Evolutionary conservation across 2,329 filamentous ascomycete species (phyloP).

Genomic region (Chrysoporthe puriensis): DNA sequence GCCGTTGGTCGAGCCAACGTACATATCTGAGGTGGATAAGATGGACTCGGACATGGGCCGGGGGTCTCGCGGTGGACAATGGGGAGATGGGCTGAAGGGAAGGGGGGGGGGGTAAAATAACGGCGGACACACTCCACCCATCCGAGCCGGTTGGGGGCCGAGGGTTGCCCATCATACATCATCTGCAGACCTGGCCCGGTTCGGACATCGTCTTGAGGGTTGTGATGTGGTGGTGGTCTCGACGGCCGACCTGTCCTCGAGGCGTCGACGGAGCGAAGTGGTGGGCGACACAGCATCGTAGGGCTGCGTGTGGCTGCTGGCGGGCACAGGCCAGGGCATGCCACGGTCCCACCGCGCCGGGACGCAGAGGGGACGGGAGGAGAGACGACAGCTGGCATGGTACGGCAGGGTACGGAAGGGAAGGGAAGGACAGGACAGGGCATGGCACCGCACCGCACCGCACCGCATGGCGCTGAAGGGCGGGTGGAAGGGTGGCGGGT

Average conservation of each 20-base stretch:
- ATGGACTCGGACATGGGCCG: conserved; percentile 10
- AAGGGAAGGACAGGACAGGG: neutral
- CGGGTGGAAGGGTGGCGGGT: neutral
- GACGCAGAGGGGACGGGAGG: neutral
- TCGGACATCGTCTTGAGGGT: neutral
- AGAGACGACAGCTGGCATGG: conserved; percentile 1
- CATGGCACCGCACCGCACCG: neutral
- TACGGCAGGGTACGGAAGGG: neutral
- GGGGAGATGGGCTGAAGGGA: conserved; percentile 1
- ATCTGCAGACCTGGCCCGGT: neutral
- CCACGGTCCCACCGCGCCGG: neutral
- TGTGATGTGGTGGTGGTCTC: neutral
- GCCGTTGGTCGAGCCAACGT: conserved; percentile 13
- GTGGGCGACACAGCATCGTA: neutral
- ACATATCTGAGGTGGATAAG: conserved; percentile 15
- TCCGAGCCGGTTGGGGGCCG: neutral
- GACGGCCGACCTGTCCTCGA: neutral
- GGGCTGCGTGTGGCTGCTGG: conserved; percentile 10
- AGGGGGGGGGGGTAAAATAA: neutral
- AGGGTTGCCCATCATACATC: neutral
- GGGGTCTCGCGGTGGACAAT: neutral
- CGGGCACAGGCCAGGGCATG: neutral
- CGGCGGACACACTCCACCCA: neutral
- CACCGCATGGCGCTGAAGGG: neutral
- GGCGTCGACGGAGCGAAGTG: neutral